Base-by-base conservation (phyloP, 176 grass and related monocot species). In the Dactylis glomerata region DNA sequence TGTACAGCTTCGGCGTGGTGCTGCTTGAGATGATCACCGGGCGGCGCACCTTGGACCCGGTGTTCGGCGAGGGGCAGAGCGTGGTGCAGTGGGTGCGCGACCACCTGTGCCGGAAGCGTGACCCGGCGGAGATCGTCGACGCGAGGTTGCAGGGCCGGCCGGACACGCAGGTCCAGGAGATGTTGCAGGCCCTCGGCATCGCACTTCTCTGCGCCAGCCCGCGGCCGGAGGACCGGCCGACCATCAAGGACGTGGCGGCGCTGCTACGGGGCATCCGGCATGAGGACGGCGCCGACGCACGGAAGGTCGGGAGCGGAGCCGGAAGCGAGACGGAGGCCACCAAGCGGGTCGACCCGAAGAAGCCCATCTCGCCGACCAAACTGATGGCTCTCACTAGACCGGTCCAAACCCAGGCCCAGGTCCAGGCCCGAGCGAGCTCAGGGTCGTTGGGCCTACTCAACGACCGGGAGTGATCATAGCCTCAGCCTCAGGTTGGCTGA, bases 1-100 rank as follows among this genome's bases (percentile, higher is more conserved):
- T 98, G 82, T 98, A 98, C 80, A 98, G 96, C 79, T 98, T 95
- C 65, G 92, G 96, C 0, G 92, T 98, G 54, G 85, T 98, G 65
- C 77, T 98, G 47, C 63, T 98, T 15, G 96, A 98, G 85, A 72
- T 87, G 33, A 94, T 97, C 72, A 94, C 90, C 1, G 95, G 90
- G 6, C 70, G 87, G 6, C 82, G 92, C 6, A 84, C 95, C 0
- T 31, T 92, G 26, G 90, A 94, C 17, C 10, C 82, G 0, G 1
- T 81, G 6, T 97, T 87, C 77, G 84, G 81, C 2, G 95, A 94
- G 78, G 95, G 90, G 7, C 95, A 92, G 63, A 89, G 83, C 78
- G 85, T 97, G 62, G 95, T 92, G 75, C 92, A 92, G 72, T 97
- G 95, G 95, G 92, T 92, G 47, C 88, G 88, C 16, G 90, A 87